These are phyloP conservation scores for Fusarium verrucosum DNA, from an alignment of 2,329 filamentous ascomycete species.

Conservation along the genomic window DNA sequence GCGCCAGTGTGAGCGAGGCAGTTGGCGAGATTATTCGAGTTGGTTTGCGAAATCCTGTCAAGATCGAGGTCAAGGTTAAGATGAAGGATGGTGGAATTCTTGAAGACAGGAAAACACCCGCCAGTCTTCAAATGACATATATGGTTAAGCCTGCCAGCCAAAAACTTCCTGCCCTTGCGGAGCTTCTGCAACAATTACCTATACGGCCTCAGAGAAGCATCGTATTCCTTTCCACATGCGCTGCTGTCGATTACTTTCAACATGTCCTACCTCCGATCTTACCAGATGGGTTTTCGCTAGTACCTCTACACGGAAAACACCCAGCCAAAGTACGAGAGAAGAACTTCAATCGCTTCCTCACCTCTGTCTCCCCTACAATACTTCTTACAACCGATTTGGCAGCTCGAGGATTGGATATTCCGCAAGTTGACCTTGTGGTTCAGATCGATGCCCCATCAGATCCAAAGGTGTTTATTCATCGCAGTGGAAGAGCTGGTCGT, in stretches of 20 bases:
- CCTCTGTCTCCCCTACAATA: slow-evolving; percentile 77
- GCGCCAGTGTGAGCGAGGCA: slow-evolving; percentile 94
- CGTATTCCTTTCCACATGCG: slow-evolving; percentile 92
- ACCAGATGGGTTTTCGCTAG: slow-evolving; percentile 71
- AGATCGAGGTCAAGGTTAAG: slow-evolving; percentile 93
- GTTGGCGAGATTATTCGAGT: slow-evolving; percentile 93
- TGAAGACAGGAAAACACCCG: slow-evolving; percentile 88
- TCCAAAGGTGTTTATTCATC: slow-evolving; percentile 94
- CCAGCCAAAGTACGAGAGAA: slow-evolving; percentile 86
- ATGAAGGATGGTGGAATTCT: slow-evolving; percentile 69
- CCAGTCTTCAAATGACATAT: slow-evolving; percentile 92
- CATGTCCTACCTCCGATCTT: slow-evolving; percentile 79
- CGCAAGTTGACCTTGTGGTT: slow-evolving; percentile 88
- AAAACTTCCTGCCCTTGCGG: slow-evolving; percentile 79
- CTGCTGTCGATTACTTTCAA: slow-evolving; percentile 93
- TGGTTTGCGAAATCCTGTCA: slow-evolving; percentile 91
- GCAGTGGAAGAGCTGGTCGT: slow-evolving; percentile 87
- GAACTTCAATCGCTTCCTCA: slow-evolving; percentile 84
- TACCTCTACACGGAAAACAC: slow-evolving; percentile 92
- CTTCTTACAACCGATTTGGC: slow-evolving; percentile 94
- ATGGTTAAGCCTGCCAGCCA: slow-evolving; percentile 77
- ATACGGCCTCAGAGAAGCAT: slow-evolving; percentile 85
- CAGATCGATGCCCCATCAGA: slow-evolving; percentile 86
- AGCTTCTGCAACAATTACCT: slow-evolving; percentile 75
- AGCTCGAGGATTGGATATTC: slow-evolving; percentile 89